Percentiles rank a stretch among this genome's conserved stretches.
phyloP scores from a whole-genome alignment of 805 yeast genomes.

The Diddensiella santjacobensis region DNA sequence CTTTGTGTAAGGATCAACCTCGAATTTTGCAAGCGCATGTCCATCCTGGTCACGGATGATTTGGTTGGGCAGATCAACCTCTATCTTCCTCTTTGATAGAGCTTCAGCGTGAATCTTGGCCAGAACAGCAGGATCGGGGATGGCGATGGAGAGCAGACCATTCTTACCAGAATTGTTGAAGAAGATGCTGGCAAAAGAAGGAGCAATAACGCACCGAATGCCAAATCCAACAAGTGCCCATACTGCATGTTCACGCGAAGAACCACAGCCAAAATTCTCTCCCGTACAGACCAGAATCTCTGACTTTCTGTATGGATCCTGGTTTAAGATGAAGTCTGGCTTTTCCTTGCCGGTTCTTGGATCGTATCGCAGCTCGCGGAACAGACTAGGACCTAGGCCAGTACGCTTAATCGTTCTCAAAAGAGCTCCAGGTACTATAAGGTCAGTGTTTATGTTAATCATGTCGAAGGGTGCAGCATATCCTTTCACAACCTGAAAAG shows the following conservation, averaged over 20 bases:
- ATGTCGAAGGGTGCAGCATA: constrained; percentile 90
- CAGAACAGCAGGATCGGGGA: constrained; percentile 70
- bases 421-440: constrained; percentile 96
- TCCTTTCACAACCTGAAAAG: constrained; percentile 73
- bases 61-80: constrained; percentile 84
- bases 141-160: constrained; percentile 85
- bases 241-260: constrained; percentile 98
- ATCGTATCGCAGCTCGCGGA: constrained; percentile 83
- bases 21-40: constrained; percentile 77
- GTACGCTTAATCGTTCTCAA: constrained; percentile 96
- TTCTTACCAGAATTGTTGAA: constrained; percentile 95
- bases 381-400: constrained; percentile 80
- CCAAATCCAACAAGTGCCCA: constrained; percentile 99
- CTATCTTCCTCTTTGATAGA: constrained; percentile 59
- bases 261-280: constrained; percentile 97
- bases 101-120: constrained; percentile 78
- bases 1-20: constrained; percentile 85
- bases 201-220: constrained; percentile 91
- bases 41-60: constrained; percentile 62
- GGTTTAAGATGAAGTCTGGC: constrained; percentile 86
- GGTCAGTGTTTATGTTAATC: constrained; percentile 96
- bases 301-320: constrained; percentile 72
- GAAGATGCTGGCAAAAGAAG: constrained; percentile 96
- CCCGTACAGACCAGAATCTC: constrained; percentile 87
- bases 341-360: constrained; percentile 51